Conservation (phyloP, 225 moss, liverwort and hornwort genomes). For the Bryoerythrophyllum caledonicum region DNA sequence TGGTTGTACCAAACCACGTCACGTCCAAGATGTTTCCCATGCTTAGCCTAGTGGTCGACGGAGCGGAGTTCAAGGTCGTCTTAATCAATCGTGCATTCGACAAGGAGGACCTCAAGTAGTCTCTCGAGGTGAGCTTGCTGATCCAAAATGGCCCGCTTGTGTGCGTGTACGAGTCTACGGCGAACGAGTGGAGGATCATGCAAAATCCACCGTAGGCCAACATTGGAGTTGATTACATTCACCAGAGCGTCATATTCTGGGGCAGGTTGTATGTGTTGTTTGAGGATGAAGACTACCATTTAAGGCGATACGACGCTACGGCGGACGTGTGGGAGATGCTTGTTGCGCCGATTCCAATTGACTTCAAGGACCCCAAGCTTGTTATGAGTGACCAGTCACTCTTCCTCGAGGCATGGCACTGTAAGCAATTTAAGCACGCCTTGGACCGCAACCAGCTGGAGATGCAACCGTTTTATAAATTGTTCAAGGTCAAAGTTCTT, state of each 20-base stretch:
- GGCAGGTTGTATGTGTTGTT: not conserved
- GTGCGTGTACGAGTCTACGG: not conserved
- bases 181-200: not conserved
- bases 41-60: not conserved
- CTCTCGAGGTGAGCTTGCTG: not conserved
- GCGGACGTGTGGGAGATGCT: not conserved
- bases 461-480: not conserved
- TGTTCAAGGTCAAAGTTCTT: not conserved
- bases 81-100: conserved; percentile 1
- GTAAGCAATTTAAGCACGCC: not conserved
- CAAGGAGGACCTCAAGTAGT: not conserved
- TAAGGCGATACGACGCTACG: not conserved
- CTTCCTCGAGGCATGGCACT: conserved; percentile 8
- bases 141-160: not conserved
- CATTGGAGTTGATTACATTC: not conserved
- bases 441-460: not conserved
- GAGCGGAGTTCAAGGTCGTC: not conserved
- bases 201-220: not conserved
- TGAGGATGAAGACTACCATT: not conserved
- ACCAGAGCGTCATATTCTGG: not conserved
- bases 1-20: not conserved
- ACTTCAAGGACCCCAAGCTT: not conserved
- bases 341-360: not conserved
- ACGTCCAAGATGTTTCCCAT: not conserved
- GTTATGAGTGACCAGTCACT: not conserved